Percentiles rank a stretch among this genome's conserved stretches.
These are phyloP conservation scores for Lodderomyces margitis DNA, from an alignment of 1,139 yeast genomes.

Conservation along the genomic window DNA sequence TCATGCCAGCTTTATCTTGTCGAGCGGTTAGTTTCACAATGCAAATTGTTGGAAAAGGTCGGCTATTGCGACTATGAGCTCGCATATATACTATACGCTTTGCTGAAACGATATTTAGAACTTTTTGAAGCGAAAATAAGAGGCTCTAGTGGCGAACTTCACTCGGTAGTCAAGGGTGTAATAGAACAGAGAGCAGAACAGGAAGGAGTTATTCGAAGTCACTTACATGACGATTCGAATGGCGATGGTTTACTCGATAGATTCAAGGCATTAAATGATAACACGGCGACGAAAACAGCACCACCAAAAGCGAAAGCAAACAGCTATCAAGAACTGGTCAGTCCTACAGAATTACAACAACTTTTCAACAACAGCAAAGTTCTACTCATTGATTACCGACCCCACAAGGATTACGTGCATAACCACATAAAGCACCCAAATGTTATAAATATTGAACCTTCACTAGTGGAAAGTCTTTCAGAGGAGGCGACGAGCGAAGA, in stretches of 20 bases:
- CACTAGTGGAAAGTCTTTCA: slow-evolving; percentile 3
- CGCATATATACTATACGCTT: slow-evolving; percentile 29
- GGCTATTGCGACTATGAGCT: slow-evolving; percentile 43
- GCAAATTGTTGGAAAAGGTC: slow-evolving; percentile 22
- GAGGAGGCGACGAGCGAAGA: slow-evolving; percentile 49
- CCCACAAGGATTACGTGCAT: slow-evolving; percentile 53
- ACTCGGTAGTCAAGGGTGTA: slow-evolving; percentile 3
- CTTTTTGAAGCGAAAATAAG: slow-evolving; percentile 14
- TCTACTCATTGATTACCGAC: slow-evolving; percentile 65
- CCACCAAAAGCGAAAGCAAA: not conserved
- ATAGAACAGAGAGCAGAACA: not conserved
- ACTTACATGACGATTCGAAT: not conserved
- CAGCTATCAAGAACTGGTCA: slow-evolving; percentile 5
- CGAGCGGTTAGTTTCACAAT: slow-evolving; percentile 35
- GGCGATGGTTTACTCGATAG: slow-evolving; percentile 24
- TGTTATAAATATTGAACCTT: slow-evolving; percentile 71
- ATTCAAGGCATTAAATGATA: slow-evolving; percentile 17
- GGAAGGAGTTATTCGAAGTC: not conserved
- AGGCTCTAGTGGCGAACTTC: slow-evolving; percentile 21
- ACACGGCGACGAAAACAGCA: not conserved
- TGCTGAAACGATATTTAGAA: slow-evolving; percentile 13
- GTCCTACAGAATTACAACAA: slow-evolving; percentile 9
- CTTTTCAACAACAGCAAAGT: slow-evolving; percentile 16
- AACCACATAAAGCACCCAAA: slow-evolving; percentile 58
- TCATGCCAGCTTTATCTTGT: slow-evolving; percentile 18